These are phyloP conservation scores for Massariosphaeria phaeospora DNA, from an alignment of 495 filamentous ascomycete species.

Conservation along the genomic window DNA sequence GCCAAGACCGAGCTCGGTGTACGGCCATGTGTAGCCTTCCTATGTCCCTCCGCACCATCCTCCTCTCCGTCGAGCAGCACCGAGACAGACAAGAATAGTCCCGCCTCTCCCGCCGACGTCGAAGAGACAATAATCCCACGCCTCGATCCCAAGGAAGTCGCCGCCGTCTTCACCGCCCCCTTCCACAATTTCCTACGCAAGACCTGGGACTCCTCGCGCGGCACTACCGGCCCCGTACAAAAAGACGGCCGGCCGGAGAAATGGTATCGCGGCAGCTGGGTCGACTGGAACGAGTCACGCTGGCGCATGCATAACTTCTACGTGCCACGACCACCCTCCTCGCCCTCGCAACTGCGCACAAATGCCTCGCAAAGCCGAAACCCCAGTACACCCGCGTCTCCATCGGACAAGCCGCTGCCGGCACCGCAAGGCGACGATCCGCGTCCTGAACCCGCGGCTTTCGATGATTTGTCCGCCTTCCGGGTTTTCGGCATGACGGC, in stretches of 20 bases:
- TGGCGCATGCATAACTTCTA: slow-evolving; percentile 89
- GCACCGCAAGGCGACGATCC: slow-evolving; percentile 11
- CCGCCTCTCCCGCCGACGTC: slow-evolving; percentile 45
- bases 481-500: slow-evolving; percentile 92
- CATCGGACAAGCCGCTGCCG: background rate
- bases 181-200: slow-evolving; percentile 60
- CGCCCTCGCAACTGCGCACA: background rate
- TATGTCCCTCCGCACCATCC: slow-evolving; percentile 39
- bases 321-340: slow-evolving; percentile 52
- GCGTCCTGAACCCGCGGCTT: slow-evolving; percentile 20
- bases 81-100: background rate
- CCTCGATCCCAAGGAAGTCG: slow-evolving; percentile 80
- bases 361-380: background rate
- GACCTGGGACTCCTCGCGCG: slow-evolving; percentile 18
- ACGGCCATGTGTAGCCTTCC: slow-evolving; percentile 76
- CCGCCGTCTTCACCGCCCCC: slow-evolving; percentile 81
- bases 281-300: slow-evolving; percentile 53
- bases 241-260: slow-evolving; percentile 46
- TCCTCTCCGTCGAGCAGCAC: slow-evolving; percentile 7
- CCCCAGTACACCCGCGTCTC: too few relatives aligned
- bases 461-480: slow-evolving; percentile 52
- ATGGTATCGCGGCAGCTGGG: slow-evolving; percentile 62
- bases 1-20: slow-evolving; percentile 78
- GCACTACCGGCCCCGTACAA: slow-evolving; percentile 2
- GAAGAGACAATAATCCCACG: slow-evolving; percentile 70